phyloP scores from a whole-genome alignment of 768 basidiomycete genomes.

The Chalciporus pseudorubinellus region DNA sequence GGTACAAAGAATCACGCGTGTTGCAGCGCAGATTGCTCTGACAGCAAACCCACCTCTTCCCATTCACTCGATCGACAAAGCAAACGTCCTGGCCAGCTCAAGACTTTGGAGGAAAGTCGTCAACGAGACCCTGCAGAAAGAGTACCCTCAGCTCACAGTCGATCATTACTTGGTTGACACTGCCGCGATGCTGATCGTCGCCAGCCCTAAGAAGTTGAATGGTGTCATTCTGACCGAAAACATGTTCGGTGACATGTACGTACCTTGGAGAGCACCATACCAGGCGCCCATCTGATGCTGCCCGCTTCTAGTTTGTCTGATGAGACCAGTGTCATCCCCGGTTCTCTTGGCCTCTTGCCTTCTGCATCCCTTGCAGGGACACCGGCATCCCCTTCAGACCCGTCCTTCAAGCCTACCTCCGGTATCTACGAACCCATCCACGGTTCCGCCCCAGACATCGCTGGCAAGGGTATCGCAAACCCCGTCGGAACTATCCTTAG shows the following conservation, averaged over 20 bases:
- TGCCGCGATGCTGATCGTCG: conserved; percentile 93
- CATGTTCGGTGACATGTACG: conserved; percentile 96
- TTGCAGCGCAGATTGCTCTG: conserved; percentile 91
- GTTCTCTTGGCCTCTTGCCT: conserved; percentile 92
- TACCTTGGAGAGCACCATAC: conserved; percentile 7
- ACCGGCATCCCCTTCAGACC: conserved; percentile 50
- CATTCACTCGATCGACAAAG: conserved; percentile 96
- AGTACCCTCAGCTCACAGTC: conserved; percentile 84
- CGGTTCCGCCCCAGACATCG: conserved; percentile 92
- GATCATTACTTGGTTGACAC: conserved; percentile 95
- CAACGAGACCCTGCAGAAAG: conserved; percentile 74
- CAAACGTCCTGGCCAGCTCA: conserved; percentile 95
- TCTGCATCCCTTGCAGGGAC: conserved; percentile 95
- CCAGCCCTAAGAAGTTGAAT: conserved; percentile 88
- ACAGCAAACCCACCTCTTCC: conserved; percentile 78
- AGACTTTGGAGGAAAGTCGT: conserved; percentile 94
- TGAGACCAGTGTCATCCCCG: conserved; percentile 95
- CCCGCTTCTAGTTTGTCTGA: conserved; percentile 74
- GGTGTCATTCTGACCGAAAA: conserved; percentile 96
- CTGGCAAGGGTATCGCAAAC: conserved; percentile 91
- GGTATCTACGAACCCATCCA: conserved; percentile 98
- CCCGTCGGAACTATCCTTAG: conserved; percentile 95
- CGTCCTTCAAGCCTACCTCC: conserved; percentile 70
- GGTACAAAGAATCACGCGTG: conserved; percentile 91
- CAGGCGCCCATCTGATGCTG: not conserved